phyloP scores from a whole-genome alignment of 2,329 filamentous ascomycete genomes.

The Penicillium sclerotigenum region DNA sequence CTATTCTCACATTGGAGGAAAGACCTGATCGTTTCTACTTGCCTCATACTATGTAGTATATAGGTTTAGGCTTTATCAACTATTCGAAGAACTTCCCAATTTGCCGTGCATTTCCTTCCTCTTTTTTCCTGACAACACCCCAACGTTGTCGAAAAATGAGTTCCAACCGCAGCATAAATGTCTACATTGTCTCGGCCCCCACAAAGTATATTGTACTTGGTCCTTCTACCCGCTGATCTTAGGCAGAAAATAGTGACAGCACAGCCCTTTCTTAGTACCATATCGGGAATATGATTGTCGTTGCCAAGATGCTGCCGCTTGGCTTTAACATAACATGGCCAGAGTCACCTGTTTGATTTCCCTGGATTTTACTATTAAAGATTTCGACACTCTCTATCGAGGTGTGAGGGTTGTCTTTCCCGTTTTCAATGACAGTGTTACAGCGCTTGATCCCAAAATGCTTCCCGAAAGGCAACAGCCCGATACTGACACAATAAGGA shows the following conservation, averaged over 20 bases:
- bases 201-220: not conserved
- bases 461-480: not conserved
- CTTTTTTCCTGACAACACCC: not conserved
- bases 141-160: not conserved
- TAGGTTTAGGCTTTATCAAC: too few relatives aligned
- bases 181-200: not conserved
- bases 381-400: not conserved
- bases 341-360: not conserved
- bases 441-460: not conserved
- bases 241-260: not conserved
- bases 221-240: not conserved
- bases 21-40: too few relatives aligned
- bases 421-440: not conserved
- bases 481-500: not conserved
- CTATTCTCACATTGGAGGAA: too few relatives aligned
- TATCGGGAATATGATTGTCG: not conserved
- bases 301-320: not conserved
- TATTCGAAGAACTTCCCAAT: not conserved
- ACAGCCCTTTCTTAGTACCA: not conserved
- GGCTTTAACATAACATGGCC: not conserved
- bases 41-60: too few relatives aligned
- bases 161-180: not conserved
- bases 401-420: not conserved
- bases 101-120: not conserved
- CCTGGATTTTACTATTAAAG: not conserved